Base-by-base conservation (phyloP, 768 basidiomycete species). In the Tephrocybe sp. region DNA sequence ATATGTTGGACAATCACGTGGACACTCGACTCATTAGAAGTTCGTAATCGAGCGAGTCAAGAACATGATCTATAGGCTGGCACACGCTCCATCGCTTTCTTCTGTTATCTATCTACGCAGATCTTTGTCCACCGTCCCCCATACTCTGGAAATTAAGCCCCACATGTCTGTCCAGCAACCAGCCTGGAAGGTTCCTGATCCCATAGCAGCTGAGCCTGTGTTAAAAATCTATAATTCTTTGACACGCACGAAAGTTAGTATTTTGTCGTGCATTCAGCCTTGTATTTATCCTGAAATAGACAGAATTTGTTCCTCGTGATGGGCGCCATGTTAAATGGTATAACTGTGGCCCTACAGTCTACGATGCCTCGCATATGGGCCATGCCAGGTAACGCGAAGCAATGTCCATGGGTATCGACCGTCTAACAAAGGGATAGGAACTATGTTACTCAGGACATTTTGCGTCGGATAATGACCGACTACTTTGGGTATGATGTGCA, bases 401-500 rank as follows among this genome's bases (percentile, higher is more conserved):
- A 38, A 26, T 28, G 45, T 45, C 25, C 28, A 41, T 43, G 42
- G 15, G 41, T 26, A 42, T 59, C n/a, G 24, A 50, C 45, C 26
- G 34, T 52, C 53, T 50, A 36, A 15, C 28, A 52, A n/a, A n/a
- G n/a, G n/a, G 24, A 46, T 46, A 97, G 96, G 63, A 98, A 97
- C 75, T 99, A 99, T 72, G 88, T 98, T 26, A 92, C 93, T 1
- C 93, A 96, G 68, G 95, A 98, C 68, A 81, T 96, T 56, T 74
- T 98, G 32, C 78, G 94, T 48, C 76, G 97, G 43, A 91, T 99
- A 45, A 75, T 98, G 76, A 78, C 86, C 1, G 93, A 98, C 72
- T 98, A 96, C 71, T 98, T 98, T 70, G 90, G 91, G 21, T 98
- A 95, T 63, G 91, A 98, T 65, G 88, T 99, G 50, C 93, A 98